These are phyloP conservation scores for Alternaria sp. DNA, from an alignment of 2,329 filamentous ascomycete species.

Conservation along the genomic window DNA sequence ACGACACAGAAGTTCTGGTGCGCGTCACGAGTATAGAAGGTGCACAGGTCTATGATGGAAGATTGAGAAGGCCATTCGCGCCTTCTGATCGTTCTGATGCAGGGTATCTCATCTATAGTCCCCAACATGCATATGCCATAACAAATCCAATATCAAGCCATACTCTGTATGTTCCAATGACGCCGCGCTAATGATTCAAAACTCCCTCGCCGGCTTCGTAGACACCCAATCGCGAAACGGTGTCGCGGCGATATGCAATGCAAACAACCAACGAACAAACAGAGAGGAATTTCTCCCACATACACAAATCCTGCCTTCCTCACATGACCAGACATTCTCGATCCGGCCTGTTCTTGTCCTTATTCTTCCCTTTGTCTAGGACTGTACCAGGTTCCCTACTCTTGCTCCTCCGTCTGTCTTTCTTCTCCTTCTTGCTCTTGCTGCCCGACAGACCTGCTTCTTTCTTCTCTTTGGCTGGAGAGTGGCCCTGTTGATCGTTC, in stretches of 20 bases:
- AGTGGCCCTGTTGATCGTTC: slow-evolving; percentile 16
- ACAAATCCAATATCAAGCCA: not conserved
- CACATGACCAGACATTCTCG: slow-evolving; percentile 55
- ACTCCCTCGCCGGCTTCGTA: slow-evolving; percentile 3
- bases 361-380: slow-evolving; percentile 36
- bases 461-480: slow-evolving; percentile 32
- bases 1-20: not conserved
- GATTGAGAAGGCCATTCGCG: not conserved
- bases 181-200: slow-evolving; percentile 32
- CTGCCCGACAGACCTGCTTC: slow-evolving; percentile 28
- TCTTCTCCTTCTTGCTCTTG: slow-evolving; percentile 42
- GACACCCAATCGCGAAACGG: not conserved
- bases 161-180: slow-evolving; percentile 18
- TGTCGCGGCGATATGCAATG: slow-evolving; percentile 1
- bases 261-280: slow-evolving; percentile 2
- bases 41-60: not conserved
- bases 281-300: not conserved
- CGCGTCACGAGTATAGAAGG: not conserved
- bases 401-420: slow-evolving; percentile 48
- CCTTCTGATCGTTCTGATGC: slow-evolving; percentile 4
- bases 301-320: slow-evolving; percentile 14
- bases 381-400: slow-evolving; percentile 47
- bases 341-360: slow-evolving; percentile 46
- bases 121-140: slow-evolving; percentile 2
- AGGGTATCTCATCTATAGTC: slow-evolving; percentile 36